phyloP scores from a whole-genome alignment of 768 basidiomycete species.

The Melanogaster broomeanus region DNA sequence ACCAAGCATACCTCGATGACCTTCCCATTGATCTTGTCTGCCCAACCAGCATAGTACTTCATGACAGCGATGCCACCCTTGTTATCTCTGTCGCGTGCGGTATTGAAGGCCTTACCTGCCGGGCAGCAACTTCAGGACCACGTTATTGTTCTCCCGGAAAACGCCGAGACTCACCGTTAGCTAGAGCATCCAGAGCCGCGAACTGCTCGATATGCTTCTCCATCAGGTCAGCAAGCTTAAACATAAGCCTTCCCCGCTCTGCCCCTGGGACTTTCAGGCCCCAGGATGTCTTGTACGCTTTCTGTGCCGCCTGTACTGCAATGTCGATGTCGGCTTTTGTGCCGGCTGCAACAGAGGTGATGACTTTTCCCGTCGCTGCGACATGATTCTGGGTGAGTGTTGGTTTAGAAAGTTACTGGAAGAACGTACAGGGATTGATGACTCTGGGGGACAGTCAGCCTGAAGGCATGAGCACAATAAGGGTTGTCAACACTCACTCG shows the following conservation, averaged over 20 bases:
- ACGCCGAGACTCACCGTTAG: constrained; percentile 50
- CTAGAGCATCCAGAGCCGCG: constrained; percentile 66
- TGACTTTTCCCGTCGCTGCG: constrained; percentile 60
- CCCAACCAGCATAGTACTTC: constrained; percentile 83
- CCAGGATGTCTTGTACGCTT: constrained; percentile 60
- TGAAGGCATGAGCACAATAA: background rate
- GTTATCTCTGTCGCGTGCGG: too few species aligned
- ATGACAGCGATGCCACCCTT: constrained; percentile 47
- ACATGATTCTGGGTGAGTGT: background rate
- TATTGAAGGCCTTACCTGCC: too few species aligned
- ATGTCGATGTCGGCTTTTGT: constrained; percentile 66
- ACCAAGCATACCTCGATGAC: background rate
- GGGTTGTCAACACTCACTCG: constrained; percentile 54
- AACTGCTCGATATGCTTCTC: constrained; percentile 58
- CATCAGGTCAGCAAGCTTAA: constrained; percentile 65
- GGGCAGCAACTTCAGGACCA: too few species aligned
- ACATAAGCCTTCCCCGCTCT: constrained; percentile 53
- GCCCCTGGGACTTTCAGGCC: constrained; percentile 55
- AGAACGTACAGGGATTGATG: constrained; percentile 50
- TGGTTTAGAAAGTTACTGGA: background rate
- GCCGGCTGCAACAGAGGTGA: constrained; percentile 56
- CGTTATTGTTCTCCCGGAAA: background rate
- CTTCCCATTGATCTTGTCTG: constrained; percentile 71
- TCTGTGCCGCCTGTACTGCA: constrained; percentile 64
- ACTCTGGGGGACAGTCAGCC: constrained; percentile 39